phyloP scores from a whole-genome alignment of 208 protist genomes.

The Wallacemonas sp. region DNA sequence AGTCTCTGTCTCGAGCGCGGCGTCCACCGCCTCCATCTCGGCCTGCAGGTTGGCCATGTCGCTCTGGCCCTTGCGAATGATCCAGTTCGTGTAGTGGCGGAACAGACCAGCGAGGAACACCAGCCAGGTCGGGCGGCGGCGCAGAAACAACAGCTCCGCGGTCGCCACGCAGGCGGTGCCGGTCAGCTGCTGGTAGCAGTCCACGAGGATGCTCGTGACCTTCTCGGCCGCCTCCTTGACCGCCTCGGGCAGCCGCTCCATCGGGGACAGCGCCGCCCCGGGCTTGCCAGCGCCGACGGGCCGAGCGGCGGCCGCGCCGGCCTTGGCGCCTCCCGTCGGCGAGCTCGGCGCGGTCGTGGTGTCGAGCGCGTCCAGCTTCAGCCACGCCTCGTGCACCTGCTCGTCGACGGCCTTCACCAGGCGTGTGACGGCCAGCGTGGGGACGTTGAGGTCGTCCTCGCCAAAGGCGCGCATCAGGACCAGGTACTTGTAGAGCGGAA shows the following conservation, averaged over 20 bases:
- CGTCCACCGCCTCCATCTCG: background rate
- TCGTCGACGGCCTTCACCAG: conserved; percentile 47
- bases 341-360: background rate
- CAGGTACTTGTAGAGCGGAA: conserved; percentile 59
- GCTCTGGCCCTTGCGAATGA: conserved; percentile 41
- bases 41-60: conserved; percentile 21
- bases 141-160: conserved; percentile 50
- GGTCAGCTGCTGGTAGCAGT: conserved; percentile 71
- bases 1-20: background rate
- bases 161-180: conserved; percentile 48
- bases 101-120: conserved; percentile 71
- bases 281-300: background rate
- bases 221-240: conserved; percentile 24
- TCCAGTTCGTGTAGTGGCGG: conserved; percentile 76
- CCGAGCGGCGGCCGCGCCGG: background rate
- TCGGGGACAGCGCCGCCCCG: conserved; percentile 7
- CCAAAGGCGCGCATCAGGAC: conserved; percentile 61
- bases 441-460: conserved; percentile 21
- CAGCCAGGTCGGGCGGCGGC: conserved; percentile 49
- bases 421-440: conserved; percentile 39
- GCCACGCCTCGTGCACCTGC: conserved; percentile 27
- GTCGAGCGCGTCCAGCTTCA: conserved; percentile 9
- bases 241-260: conserved; percentile 22
- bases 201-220: conserved; percentile 49
- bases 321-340: background rate